phyloP scores from a whole-genome alignment of 208 protist species.

The Phytomonas serpens region DNA sequence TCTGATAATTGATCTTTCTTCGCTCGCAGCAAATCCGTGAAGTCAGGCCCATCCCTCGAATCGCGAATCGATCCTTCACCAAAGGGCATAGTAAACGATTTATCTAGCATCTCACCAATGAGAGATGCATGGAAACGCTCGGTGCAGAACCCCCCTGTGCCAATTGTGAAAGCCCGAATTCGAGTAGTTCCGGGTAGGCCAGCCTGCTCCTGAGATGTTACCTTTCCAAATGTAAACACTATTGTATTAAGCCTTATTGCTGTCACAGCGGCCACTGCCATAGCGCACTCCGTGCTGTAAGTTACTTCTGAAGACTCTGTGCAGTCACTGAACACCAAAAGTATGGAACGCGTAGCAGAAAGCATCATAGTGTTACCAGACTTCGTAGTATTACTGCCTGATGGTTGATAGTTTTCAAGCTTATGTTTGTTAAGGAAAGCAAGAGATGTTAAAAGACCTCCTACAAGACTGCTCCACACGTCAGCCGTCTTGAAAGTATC shows the following conservation, averaged over 20 bases:
- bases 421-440: conserved; percentile 42
- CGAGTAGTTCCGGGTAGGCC: conserved; percentile 14
- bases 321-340: conserved; percentile 64
- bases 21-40: conserved; percentile 3
- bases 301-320: conserved; percentile 12
- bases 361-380: not conserved
- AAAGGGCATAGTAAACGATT: not conserved
- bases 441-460: conserved; percentile 46
- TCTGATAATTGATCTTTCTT: conserved; percentile 46
- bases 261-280: conserved; percentile 38
- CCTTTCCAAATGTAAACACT: conserved; percentile 47
- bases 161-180: conserved; percentile 27
- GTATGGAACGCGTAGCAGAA: not conserved
- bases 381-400: not conserved
- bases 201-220: conserved; percentile 10
- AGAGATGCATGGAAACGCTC: conserved; percentile 18
- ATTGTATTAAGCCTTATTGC: conserved; percentile 23
- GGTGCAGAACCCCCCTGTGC: conserved; percentile 27
- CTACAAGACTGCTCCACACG: conserved; percentile 48
- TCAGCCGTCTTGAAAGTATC: conserved; percentile 10
- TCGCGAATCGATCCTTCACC: not conserved
- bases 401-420: not conserved
- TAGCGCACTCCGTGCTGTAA: conserved; percentile 55
- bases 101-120: conserved; percentile 30
- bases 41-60: not conserved